These are phyloP conservation scores for Lasiodiplodia sp. DNA, from an alignment of 2,329 filamentous ascomycete genomes.

Conservation along the genomic window DNA sequence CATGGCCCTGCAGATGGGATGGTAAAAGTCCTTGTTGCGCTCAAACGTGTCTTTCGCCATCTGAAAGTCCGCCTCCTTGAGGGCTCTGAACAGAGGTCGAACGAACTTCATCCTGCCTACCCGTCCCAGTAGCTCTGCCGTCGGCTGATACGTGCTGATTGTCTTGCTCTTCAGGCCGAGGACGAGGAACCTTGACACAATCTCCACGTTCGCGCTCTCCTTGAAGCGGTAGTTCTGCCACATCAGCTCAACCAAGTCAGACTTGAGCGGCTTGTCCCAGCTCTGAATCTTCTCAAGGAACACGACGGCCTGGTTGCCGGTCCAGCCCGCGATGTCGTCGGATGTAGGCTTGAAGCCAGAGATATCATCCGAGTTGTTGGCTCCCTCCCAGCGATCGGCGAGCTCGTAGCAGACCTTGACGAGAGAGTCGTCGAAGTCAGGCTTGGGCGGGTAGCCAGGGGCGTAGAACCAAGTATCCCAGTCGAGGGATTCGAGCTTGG, in stretches of 20 bases:
- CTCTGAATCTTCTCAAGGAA: conserved; percentile 83
- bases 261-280: conserved; percentile 68
- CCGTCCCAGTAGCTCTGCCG: conserved; percentile 76
- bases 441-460: conserved; percentile 90
- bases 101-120: conserved; percentile 99
- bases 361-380: conserved; percentile 38
- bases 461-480: conserved; percentile 91
- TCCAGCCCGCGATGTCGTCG: conserved; percentile 76
- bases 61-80: conserved; percentile 76
- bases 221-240: conserved; percentile 77
- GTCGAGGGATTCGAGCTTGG: conserved; percentile 76
- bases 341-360: conserved; percentile 65
- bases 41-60: conserved; percentile 84
- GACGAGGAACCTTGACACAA: conserved; percentile 80
- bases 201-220: conserved; percentile 83
- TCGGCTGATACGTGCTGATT: conserved; percentile 70
- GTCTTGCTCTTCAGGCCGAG: conserved; percentile 80
- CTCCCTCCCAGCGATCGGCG: conserved; percentile 79
- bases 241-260: conserved; percentile 73
- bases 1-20: conserved; percentile 86
- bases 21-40: conserved; percentile 90
- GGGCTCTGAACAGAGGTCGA: conserved; percentile 77
- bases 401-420: conserved; percentile 86
- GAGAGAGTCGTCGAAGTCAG: conserved; percentile 85
- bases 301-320: conserved; percentile 87